Evolutionary conservation across 768 basidiomycete genomes (phyloP), one percentile per base, ranked within the genome.

Genomic region (Asterophora lycoperdoides): DNA sequence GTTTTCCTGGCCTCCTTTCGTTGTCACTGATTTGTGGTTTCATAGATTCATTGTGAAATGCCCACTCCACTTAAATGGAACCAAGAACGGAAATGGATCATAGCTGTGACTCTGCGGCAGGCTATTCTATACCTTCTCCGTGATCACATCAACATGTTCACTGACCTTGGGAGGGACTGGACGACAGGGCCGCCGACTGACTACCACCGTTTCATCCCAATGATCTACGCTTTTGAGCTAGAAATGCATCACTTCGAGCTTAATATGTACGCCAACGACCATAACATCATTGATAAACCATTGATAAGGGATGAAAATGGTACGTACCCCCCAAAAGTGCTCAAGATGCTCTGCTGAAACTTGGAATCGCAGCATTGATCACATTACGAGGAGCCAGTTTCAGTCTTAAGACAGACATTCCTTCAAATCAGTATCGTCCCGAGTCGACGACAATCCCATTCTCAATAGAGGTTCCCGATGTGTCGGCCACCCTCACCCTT

Each of bases 261-360:
- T 42, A 86, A 87, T 56, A 63, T 89, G 19, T 94, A 90, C 61
- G 81, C 89, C 44, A 98, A 98, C 61, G 95, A 98, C 65, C 92
- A 93, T 60, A 98, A 98, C 61, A 91, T 98, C 61, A 89, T 98
- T 42, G 92, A 96, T 70, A 89, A 87, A 52, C 92, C 93, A 2
- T 68, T 84, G 29, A 71, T 83, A 48, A 71, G 68, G 48, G 86
- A 92, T n/a, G 88, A 92, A 57, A 97, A 98, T 63, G 84, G 93
- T 93, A 58, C 47, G 66, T 54, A 35, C 26, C 43, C 14, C 29
- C 4, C n/a, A 26, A 29, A 20, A 1, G 15, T 34, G 41, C 35
- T 46, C 5, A 18, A 41, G 32, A 14, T 35, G 20, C 14, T n/a
- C 19, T 40, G 30, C 18, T 36, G 52, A 43, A 23, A 45, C 17